phyloP scores from a whole-genome alignment of 768 basidiomycete species.

The Psilocybe cyanescens region DNA sequence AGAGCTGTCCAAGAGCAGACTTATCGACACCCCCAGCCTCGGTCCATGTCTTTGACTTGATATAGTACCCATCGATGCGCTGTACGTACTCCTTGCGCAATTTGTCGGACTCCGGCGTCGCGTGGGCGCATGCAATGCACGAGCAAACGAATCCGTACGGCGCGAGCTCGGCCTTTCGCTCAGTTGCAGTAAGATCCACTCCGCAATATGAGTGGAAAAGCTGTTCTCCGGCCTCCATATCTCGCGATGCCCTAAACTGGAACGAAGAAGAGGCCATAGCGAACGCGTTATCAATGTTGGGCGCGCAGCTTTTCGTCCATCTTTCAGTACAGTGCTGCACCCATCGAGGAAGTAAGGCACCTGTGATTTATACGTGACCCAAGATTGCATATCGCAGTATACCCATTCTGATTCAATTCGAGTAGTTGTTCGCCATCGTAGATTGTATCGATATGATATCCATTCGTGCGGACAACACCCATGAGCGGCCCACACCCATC shows the following conservation, averaged over 20 bases:
- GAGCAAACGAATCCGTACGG: conserved; percentile 5
- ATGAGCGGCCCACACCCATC: conserved; percentile 38
- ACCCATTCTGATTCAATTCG: not conserved
- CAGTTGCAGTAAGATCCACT: conserved; percentile 10
- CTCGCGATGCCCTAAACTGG: conserved; percentile 27
- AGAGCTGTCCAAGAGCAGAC: not conserved
- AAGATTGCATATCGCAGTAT: conserved; percentile 5
- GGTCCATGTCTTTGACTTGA: not conserved
- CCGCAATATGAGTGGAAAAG: conserved; percentile 31
- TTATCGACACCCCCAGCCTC: not conserved
- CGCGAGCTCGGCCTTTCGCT: not conserved
- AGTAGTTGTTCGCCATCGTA: not conserved
- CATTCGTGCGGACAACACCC: conserved; percentile 39
- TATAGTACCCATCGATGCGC: not conserved
- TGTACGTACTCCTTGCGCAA: not conserved
- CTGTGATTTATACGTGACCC: conserved; percentile 39
- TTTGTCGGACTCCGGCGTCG: not conserved
- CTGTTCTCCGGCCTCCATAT: conserved; percentile 27
- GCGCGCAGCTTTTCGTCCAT: conserved; percentile 26
- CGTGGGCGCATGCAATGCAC: not conserved
- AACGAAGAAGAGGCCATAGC: conserved; percentile 31
- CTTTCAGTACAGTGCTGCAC: not conserved
- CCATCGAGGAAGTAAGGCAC: conserved; percentile 16
- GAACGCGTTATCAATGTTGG: conserved; percentile 30
- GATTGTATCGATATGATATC: conserved; percentile 19